These are phyloP conservation scores for Penicillium frequentans DNA, from an alignment of 2,329 filamentous ascomycete species.

Conservation along the genomic window DNA sequence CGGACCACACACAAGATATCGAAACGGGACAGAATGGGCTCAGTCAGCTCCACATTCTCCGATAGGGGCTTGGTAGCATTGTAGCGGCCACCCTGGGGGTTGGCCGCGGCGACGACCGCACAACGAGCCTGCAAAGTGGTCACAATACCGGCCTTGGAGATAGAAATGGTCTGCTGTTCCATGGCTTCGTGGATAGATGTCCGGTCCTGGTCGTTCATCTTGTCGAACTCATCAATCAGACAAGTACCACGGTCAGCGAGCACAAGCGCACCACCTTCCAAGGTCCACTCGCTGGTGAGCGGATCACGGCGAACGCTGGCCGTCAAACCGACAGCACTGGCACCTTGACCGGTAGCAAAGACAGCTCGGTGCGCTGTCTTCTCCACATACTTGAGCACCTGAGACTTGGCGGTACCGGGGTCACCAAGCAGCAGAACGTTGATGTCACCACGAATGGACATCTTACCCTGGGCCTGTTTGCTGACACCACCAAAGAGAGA, in stretches of 20 bases:
- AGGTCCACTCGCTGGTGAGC: constrained; percentile 92
- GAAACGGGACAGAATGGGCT: constrained; percentile 96
- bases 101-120: constrained; percentile 93
- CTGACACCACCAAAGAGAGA: constrained; percentile 93
- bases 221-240: constrained; percentile 98
- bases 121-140: constrained; percentile 95
- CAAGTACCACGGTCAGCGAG: constrained; percentile 93
- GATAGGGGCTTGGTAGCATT: constrained; percentile 96
- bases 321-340: constrained; percentile 94
- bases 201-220: constrained; percentile 99
- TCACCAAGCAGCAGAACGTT: constrained; percentile 96
- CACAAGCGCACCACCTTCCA: constrained; percentile 93
- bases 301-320: constrained; percentile 95
- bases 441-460: constrained; percentile 93
- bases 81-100: constrained; percentile 93
- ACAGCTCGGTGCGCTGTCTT: constrained; percentile 96
- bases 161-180: constrained; percentile 99
- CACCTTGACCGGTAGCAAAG: constrained; percentile 96
- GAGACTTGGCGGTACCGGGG: constrained; percentile 96
- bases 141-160: constrained; percentile 97
- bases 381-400: constrained; percentile 95
- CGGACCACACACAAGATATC: constrained; percentile 95
- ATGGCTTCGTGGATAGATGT: constrained; percentile 99
- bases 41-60: constrained; percentile 93
- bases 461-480: constrained; percentile 84